phyloP scores from a whole-genome alignment of 2,329 filamentous ascomycete species.

The Diaporthe australafricana region DNA sequence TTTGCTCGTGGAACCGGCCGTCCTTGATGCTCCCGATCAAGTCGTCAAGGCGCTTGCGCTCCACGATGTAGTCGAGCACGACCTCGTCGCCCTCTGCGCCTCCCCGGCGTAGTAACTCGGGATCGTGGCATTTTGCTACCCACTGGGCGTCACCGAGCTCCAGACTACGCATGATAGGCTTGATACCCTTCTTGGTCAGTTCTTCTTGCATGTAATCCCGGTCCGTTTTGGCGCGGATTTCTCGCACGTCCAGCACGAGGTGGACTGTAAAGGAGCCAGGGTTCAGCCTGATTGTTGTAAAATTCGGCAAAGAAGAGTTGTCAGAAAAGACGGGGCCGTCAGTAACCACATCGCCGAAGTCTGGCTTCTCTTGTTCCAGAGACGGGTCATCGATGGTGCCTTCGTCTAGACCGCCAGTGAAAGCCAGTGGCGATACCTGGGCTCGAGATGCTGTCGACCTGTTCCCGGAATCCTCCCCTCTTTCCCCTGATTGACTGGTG shows the following conservation, averaged over 20 bases:
- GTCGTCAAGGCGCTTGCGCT: slow-evolving; percentile 84
- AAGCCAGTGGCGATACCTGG: background rate
- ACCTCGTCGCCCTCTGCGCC: slow-evolving; percentile 76
- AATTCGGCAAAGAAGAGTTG: slow-evolving; percentile 53
- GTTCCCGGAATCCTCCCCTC: background rate
- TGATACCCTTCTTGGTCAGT: slow-evolving; percentile 73
- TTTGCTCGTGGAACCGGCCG: slow-evolving; percentile 85
- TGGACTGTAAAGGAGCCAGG: slow-evolving; percentile 78
- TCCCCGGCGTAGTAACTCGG: slow-evolving; percentile 63
- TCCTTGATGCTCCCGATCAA: slow-evolving; percentile 85
- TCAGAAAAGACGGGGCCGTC: slow-evolving; percentile 48
- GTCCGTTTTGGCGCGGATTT: slow-evolving; percentile 78
- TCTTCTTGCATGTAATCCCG: slow-evolving; percentile 82
- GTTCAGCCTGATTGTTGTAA: slow-evolving; percentile 71
- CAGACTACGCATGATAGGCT: slow-evolving; percentile 74
- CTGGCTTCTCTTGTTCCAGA: slow-evolving; percentile 40
- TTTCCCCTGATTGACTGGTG: slow-evolving; percentile 2
- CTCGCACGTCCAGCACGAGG: slow-evolving; percentile 79
- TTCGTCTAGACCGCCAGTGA: background rate
- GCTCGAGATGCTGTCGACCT: background rate
- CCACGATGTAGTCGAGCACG: slow-evolving; percentile 83
- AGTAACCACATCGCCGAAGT: slow-evolving; percentile 55
- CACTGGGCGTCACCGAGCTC: slow-evolving; percentile 83
- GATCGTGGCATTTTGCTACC: slow-evolving; percentile 79
- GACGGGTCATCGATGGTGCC: slow-evolving; percentile 34